Base-by-base conservation (phyloP, 331 rosid genomes). In the Acacia concinna region DNA sequence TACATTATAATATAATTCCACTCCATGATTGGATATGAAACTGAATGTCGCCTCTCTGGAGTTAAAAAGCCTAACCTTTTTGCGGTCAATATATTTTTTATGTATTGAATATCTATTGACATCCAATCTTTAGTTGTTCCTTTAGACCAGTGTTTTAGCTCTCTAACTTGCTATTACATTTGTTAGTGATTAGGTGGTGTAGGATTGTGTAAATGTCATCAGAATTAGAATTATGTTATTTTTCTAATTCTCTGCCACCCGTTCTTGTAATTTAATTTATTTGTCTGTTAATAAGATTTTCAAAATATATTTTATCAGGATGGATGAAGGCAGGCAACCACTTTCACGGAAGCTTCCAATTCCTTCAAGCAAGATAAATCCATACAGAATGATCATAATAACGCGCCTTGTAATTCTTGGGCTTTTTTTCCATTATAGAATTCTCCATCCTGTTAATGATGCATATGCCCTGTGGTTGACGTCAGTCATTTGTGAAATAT, bases 241-340 rank as follows among this genome's bases (percentile, higher is more conserved):
- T 44, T 59, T 59, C 18, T 52, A 28, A 56, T 44, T 74, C 68
- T 67, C 41, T 38, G 60, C 68, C 25, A 3, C 21, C 57, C 38
- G 2, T 49, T 76, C 73, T 51, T 35, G 57, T 20, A 27, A 43
- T 44, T 70, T 64, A 38, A 18, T 49, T 68, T 74, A 34, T 56
- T 57, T 47, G 44, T 70, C 47, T 77, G 28, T 66, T 82, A 13
- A 81, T 41, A 27, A 74, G 10, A 25, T 63, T 75, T 78, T 15
- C 31, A 65, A 49, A 21, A 37, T 84, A 4, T 79, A n/a, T 47
- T 47, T 62, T 65, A 25, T 79, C 91, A 96, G 99, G 98, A 96
- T 96, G 99, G 99, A 96, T 71, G 99, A 96, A 89, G 99, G 96
- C 71, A 86, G 98, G 85, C 97, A 96, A 76, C 99, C 99, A 20